Base-by-base conservation (phyloP, 768 basidiomycete genomes). In the Trametopsis cervina region DNA sequence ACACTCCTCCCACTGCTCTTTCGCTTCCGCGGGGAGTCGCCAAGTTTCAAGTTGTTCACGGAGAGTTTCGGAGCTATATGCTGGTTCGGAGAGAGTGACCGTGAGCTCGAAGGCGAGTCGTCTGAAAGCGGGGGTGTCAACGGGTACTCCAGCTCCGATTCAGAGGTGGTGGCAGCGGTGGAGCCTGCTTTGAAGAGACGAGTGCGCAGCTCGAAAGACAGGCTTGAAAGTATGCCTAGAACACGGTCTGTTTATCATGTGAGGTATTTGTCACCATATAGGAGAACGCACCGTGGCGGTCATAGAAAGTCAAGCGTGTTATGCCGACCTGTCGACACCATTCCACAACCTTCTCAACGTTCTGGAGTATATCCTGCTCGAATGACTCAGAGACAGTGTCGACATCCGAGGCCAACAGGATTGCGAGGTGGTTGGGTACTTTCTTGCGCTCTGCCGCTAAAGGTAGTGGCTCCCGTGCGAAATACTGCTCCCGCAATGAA, bases 71-170 rank as follows among this genome's bases (percentile, higher is more conserved):
- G 54, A 12, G 37, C 5, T 5, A 26, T 17, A 0, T 35, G 36
- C 18, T 45, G 33, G 11, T 68, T 71, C 9, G 83, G 83, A 2
- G 83, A 82, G 21, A 80, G 66, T 23, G 81, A 71, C 48, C 80
- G 71, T 10, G 85, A 85, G 21, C 75, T 72, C 9, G 85, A 85
- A 18, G 75, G 77, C 21, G 83, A 79, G 57, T 73, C 74, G 60
- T 87, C 86, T 6, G 87, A 89, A 15, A 75, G 67, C 2, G 87
- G 88, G n/a, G 87, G 88, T 0, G 87, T 89, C 38, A 78, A 68
- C 35, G 87, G 88, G 61, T 81, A 88, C 57, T 80, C 76, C 2
- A 76, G 63, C 47, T 85, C 83, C 17, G 78, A 76, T 47, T 74
- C 76, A 23, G 45, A 55, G 46, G 61, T 63, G 36, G 59, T 56